phyloP scores from a whole-genome alignment of 2,329 filamentous ascomycete genomes.

The Venturia nashicola region DNA sequence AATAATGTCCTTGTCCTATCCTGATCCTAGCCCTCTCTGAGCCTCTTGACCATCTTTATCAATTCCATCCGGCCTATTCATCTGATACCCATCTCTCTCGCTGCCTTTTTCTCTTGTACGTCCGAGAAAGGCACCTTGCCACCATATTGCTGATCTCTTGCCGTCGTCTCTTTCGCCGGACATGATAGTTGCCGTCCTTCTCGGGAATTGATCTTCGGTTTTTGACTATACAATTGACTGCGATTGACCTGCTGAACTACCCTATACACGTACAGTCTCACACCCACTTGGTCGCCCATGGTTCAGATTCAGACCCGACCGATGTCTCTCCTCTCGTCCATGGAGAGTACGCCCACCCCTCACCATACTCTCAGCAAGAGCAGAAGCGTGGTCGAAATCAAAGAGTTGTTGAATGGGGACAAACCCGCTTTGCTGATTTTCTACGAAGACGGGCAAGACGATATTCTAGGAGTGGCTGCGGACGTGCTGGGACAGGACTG shows the following conservation, averaged over 20 bases:
- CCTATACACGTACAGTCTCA: not conserved
- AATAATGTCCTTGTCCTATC: not conserved
- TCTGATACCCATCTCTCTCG: not conserved
- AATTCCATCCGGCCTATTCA: not conserved
- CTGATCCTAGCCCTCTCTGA: not conserved
- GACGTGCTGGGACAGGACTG: constrained; percentile 12
- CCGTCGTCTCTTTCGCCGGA: not conserved
- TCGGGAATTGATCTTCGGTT: not conserved
- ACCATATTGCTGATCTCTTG: not conserved
- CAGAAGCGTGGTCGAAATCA: constrained; percentile 8
- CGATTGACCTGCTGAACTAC: not conserved
- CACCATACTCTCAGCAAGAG: constrained; percentile 3
- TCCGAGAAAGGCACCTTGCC: not conserved
- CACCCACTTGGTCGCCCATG: not conserved
- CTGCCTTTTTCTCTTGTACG: not conserved
- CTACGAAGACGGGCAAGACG: constrained; percentile 3
- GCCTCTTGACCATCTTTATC: not conserved
- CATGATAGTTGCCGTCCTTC: not conserved
- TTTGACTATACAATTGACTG: not conserved
- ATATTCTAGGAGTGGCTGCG: constrained; percentile 8
- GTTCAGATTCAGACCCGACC: not conserved
- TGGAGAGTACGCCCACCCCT: constrained; percentile 5
- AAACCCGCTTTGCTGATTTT: constrained; percentile 10
- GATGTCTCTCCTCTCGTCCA: not conserved
- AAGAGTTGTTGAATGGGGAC: constrained; percentile 9